Conservation (phyloP, 306 rosid species). For the Prinsepia uniflora region DNA sequence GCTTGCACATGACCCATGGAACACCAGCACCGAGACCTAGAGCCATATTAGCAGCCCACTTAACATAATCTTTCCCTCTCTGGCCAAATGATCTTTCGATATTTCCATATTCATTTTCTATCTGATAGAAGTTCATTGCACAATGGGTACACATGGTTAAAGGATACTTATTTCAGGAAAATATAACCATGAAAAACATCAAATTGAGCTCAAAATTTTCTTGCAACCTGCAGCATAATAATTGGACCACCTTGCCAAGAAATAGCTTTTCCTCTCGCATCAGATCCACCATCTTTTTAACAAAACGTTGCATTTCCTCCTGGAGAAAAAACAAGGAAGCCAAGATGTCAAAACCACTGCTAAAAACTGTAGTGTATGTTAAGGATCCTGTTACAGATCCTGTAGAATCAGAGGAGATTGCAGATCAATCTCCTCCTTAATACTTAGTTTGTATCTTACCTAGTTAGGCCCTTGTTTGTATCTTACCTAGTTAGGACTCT, state of each 20-base stretch:
- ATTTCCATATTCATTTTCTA: constrained; percentile 97
- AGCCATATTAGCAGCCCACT: constrained; percentile 97
- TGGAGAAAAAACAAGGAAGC: constrained; percentile 21
- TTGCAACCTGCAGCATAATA: constrained; percentile 86
- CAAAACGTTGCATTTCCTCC: constrained; percentile 92
- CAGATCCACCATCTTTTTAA: constrained; percentile 74
- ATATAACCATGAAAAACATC: background rate
- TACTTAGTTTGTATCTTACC: too few relatives aligned
- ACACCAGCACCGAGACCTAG: constrained; percentile 84
- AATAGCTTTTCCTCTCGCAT: constrained; percentile 71
- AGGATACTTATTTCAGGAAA: constrained; percentile 21
- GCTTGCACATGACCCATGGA: constrained; percentile 99
- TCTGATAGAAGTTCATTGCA: constrained; percentile 46
- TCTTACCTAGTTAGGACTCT: too few relatives aligned
- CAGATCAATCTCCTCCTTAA: too few relatives aligned
- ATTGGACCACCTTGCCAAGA: constrained; percentile 98
- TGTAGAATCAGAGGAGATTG: too few relatives aligned
- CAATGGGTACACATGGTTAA: constrained; percentile 23
- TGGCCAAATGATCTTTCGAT: constrained; percentile 69
- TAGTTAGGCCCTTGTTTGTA: too few relatives aligned
- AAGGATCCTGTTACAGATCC: too few relatives aligned
- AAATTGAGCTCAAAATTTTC: constrained; percentile 18
- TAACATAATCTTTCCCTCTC: constrained; percentile 74
- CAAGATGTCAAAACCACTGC: constrained; percentile 21
- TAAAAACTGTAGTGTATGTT: constrained; percentile 4